Percentiles rank a stretch among this genome's conserved stretches.
Evolutionary conservation across 2,329 filamentous ascomycete species (phyloP).

Genomic region (Cladosporium sp.): DNA sequence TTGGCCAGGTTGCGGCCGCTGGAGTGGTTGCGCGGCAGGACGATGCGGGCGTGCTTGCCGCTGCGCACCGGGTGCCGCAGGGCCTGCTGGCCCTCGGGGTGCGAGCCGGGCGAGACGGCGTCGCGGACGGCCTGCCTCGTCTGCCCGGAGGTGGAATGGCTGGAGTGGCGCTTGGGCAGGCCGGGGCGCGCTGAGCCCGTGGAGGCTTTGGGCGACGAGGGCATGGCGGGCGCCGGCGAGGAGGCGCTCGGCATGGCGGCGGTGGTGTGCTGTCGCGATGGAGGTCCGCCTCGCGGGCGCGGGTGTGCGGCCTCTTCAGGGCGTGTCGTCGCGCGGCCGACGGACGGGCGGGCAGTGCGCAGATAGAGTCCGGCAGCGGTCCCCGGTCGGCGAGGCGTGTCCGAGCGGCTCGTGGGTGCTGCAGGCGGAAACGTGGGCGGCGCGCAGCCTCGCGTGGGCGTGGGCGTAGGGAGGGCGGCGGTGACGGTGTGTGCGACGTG

Average conservation of each 20-base stretch:
- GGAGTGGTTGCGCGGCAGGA: constrained; percentile 29
- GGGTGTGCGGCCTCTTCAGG: not conserved
- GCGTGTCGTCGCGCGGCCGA: not conserved
- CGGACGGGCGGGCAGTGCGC: not conserved
- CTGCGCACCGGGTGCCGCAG: constrained; percentile 19
- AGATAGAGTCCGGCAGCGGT: not conserved
- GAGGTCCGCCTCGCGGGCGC: constrained; percentile 2
- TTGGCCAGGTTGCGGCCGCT: constrained; percentile 28
- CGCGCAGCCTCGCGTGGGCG: not conserved
- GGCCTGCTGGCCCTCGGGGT: constrained; percentile 18
- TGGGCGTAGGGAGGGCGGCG: not conserved
- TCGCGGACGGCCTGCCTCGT: constrained; percentile 4
- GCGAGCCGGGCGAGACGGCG: constrained; percentile 22
- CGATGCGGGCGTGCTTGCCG: constrained; percentile 25
- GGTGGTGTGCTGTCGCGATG: not conserved
- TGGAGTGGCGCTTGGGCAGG: constrained; percentile 26
- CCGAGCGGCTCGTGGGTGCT: constrained; percentile 1
- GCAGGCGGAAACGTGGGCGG: not conserved
- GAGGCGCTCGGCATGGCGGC: constrained; percentile 10
- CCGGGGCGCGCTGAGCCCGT: constrained; percentile 18
- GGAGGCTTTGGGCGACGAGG: constrained; percentile 10
- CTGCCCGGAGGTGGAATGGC: constrained; percentile 20
- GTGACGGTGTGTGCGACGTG: not conserved
- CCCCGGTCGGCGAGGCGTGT: not conserved
- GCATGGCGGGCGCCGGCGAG: constrained; percentile 4